phyloP scores from a whole-genome alignment of 306 rosid species.

The Oxytropis ochrocephala region DNA sequence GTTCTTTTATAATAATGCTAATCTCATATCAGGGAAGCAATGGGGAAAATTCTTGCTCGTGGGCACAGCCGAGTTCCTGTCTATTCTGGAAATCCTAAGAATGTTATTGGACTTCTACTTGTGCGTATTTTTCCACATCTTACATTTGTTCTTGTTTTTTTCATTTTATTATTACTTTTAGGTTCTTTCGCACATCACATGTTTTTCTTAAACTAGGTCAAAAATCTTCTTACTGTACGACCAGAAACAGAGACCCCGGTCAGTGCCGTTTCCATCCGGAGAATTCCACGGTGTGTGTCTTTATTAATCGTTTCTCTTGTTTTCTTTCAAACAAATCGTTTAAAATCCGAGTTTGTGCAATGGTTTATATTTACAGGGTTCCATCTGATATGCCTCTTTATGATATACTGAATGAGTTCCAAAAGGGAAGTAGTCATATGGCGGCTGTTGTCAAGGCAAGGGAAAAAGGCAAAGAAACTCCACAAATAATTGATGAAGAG shows the following conservation, averaged over 20 bases:
- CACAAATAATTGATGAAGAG: constrained; percentile 42
- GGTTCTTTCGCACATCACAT: background rate
- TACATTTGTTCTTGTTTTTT: background rate
- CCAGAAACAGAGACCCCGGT: constrained; percentile 98
- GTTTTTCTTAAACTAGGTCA: constrained; percentile 49
- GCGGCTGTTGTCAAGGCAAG: constrained; percentile 84
- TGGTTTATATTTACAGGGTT: constrained; percentile 54
- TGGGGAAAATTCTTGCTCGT: constrained; percentile 95
- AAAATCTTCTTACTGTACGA: constrained; percentile 93
- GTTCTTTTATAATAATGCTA: constrained; percentile 3
- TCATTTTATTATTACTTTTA: background rate
- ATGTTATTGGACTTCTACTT: constrained; percentile 88
- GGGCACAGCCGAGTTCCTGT: constrained; percentile 99
- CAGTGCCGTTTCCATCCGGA: constrained; percentile 94
- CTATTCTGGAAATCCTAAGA: constrained; percentile 87
- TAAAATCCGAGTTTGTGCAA: constrained; percentile 21
- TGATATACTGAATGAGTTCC: constrained; percentile 94
- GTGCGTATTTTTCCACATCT: constrained; percentile 35
- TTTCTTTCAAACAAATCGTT: background rate
- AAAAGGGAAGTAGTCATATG: constrained; percentile 99
- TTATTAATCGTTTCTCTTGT: background rate
- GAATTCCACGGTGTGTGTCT: constrained; percentile 74
- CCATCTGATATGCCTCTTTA: constrained; percentile 99
- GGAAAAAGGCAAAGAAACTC: constrained; percentile 51
- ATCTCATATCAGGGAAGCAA: constrained; percentile 76